Base-by-base conservation (phyloP, 176 grass and related monocot species). In the Panicum miliaceum region DNA sequence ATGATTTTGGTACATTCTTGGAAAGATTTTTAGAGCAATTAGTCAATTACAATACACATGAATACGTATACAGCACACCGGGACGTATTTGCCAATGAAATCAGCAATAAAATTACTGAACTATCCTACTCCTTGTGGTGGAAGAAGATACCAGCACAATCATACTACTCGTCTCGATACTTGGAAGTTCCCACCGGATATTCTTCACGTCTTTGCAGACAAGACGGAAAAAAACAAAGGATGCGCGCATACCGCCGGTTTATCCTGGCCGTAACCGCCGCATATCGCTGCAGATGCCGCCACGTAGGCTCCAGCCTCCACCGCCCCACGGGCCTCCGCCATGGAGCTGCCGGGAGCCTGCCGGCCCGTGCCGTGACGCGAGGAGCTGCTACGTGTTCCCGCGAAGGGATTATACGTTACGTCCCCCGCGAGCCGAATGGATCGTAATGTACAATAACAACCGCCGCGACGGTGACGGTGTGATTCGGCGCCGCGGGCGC, bases 251-350 rank as follows among this genome's bases (percentile, higher is more conserved):
- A 52, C 29, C 34, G 32, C 12, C 20, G 79, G 64, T 42, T 23
- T 36, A 69, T 58, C 16, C 27, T 18, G 53, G 1, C 38, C 3
- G 27, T n/a, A 18, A 32, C 26, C 64, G 34, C 58, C 76, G 42
- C 84, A 22, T 57, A 43, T 35, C 27, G 32, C 34, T 7, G 45
- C 32, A 3, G 56, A 43, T 23, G 0, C 12, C 47, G 46, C 60
- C 77, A 81, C 69, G 85, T 87, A n/a, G 11, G 23, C 46, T 12
- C 22, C 9, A 2, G 16, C 35, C 20, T 38, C 67, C 77, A 25
- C 77, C 77, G 59, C 57, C 85, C 76, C 60, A n/a, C 60, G 27
- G 6, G 6, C 42, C 42, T 36, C 42, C 26, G 8, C 45, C 54
- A 22, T 4, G 20, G 4, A 29, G n/a, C 38, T 78, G 56, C 38